Evolutionary conservation across 228 moss, liverwort and hornwort species (phyloP), one percentile per base, ranked within the genome.

Genomic region (Sphagnum fallax): DNA sequence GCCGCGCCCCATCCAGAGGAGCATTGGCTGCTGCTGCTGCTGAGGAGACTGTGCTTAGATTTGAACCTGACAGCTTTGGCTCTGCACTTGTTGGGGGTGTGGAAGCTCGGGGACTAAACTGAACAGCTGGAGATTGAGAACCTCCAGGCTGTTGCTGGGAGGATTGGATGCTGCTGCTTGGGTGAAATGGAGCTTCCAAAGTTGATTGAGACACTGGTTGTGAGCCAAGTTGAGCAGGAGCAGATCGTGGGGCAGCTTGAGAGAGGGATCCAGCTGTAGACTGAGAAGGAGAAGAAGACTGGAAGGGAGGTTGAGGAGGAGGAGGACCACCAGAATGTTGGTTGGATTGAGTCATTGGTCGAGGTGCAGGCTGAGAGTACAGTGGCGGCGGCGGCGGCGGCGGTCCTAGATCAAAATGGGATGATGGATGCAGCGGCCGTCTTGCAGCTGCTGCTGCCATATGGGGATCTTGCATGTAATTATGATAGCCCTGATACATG

Each of bases 321-420:
- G 5, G 51, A 11, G 49, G 13, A 51, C 47, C 47, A 51, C 49
- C 16, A 14, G 14, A 9, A 51, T 49, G 16, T 65, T 49, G 7
- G 32, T 32, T 32, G 65, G 51, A 47, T 65, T 49, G 6, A 32
- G 2, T 32, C 32, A 32, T 32, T 32, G 32, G 32, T 32, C 16
- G 32, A 66, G 65, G 73, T 14, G 67, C 50, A 52, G 73, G 53
- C 52, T 64, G 66, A 50, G 73, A 61, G 60, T 64, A 71, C 49
- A 63, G 32, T 16, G 62, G 62, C 6, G 49, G 47, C 12, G 72
- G 65, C 18, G 47, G 61, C 11, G 50, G 65, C 8, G 67, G 49
- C 14, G 50, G 53, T 16, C 61, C 67, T 5, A 67, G 73, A 61
- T 66, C 32, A 32, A 65, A 14, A 48, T 51, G 6, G 65, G 16